Evolutionary conservation across 257 asterid species (phyloP).

Genomic region (Misopates orontium): DNA sequence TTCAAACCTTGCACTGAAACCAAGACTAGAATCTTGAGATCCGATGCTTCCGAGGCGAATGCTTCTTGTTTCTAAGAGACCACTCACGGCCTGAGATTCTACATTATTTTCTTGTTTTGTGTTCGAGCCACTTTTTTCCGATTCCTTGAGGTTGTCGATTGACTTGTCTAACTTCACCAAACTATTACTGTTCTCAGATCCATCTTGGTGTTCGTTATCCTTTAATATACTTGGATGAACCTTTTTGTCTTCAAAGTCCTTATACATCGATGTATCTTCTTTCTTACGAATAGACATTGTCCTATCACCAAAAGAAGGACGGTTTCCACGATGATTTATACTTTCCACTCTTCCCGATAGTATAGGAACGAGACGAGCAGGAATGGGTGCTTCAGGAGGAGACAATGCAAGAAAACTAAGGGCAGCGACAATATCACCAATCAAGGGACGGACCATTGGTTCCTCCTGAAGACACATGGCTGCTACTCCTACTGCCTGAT

Average conservation of each 20-base stretch:
- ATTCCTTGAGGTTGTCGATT: not conserved
- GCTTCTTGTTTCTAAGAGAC: constrained; percentile 25
- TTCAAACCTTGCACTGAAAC: constrained; percentile 34
- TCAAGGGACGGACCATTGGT: constrained; percentile 68
- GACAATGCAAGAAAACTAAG: constrained; percentile 62
- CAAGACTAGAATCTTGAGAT: constrained; percentile 23
- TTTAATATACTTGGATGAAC: not conserved
- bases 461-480: constrained; percentile 89
- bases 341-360: constrained; percentile 31
- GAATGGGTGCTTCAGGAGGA: constrained; percentile 51
- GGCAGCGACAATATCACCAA: constrained; percentile 69
- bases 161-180: constrained; percentile 16
- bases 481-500: constrained; percentile 76
- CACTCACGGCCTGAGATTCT: not conserved
- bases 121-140: constrained; percentile 31
- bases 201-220: constrained; percentile 21
- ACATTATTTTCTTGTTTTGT: constrained; percentile 28
- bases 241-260: constrained; percentile 27
- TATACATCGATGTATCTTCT: constrained; percentile 25
- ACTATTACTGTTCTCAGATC: constrained; percentile 30
- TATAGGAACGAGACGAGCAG: constrained; percentile 40
- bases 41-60: constrained; percentile 18
- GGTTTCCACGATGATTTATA: constrained; percentile 21
- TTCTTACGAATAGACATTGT: constrained; percentile 19
- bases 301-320: constrained; percentile 2